These are phyloP conservation scores for Mucor irregularis DNA, from an alignment of 371 early-diverging fungal species.

Conservation along the genomic window DNA sequence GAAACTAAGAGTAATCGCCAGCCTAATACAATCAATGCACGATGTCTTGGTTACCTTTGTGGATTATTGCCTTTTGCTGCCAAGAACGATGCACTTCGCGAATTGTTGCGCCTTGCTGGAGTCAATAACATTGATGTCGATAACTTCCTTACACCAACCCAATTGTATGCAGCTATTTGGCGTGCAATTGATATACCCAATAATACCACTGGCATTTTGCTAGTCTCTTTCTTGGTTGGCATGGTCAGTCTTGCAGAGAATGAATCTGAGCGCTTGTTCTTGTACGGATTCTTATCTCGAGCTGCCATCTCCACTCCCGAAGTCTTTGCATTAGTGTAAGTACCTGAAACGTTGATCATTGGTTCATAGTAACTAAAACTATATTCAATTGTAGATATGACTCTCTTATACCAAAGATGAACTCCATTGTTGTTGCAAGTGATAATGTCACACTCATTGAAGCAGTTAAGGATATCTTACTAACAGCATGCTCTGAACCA, in stretches of 20 bases:
- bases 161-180: slow-evolving; percentile 17
- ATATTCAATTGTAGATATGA: slow-evolving; percentile 37
- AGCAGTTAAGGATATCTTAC: slow-evolving; percentile 63
- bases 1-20: slow-evolving; percentile 41
- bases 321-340: slow-evolving; percentile 43
- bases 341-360: too few relatives aligned
- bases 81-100: slow-evolving; percentile 43
- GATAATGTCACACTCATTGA: slow-evolving; percentile 47
- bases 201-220: slow-evolving; percentile 55
- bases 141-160: not conserved
- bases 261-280: slow-evolving; percentile 63
- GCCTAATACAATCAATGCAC: slow-evolving; percentile 20
- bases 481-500: slow-evolving; percentile 68
- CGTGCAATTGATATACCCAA: slow-evolving; percentile 42
- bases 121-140: slow-evolving; percentile 30
- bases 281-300: slow-evolving; percentile 68
- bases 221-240: slow-evolving; percentile 60
- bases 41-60: slow-evolving; percentile 44
- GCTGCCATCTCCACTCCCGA: slow-evolving; percentile 57
- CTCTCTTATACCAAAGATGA: slow-evolving; percentile 52
- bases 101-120: slow-evolving; percentile 49
- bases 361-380: not conserved
- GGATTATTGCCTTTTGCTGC: slow-evolving; percentile 51
- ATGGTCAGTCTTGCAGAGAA: slow-evolving; percentile 66
- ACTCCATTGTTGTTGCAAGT: slow-evolving; percentile 43